Evolutionary conservation across 148 eudicot species (phyloP), one percentile per base, ranked within the genome.

Genomic region (Mesembryanthemum crystallinum): DNA sequence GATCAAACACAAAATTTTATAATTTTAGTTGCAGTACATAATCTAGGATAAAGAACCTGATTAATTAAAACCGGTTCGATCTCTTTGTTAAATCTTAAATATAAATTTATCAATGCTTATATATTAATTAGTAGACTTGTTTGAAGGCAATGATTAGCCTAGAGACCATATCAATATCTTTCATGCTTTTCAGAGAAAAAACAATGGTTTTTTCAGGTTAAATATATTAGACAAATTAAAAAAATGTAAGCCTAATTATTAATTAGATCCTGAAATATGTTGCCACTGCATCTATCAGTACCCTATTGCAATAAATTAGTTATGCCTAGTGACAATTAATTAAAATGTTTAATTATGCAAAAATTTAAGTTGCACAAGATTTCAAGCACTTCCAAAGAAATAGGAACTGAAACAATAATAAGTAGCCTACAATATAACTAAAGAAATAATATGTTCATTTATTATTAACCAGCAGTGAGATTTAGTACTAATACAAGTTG

Each of bases 131-230:
- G 69, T 60, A 25, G 61, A 77, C 7, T 47, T 30, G 58, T 45
- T 61, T 64, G 47, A 32, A 72, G 69, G 74, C 73, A 77, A 77
- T 77, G 74, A 77, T 77, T 77, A 69, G 74, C 69, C 45, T 77
- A 33, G 62, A 23, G 77, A 75, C 71, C 62, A 62, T 68, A 75
- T 75, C 77, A 74, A 24, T 64, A 24, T 64, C 33, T 70, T 29
- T 11, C 33, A 13, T 62, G 49, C 77, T 74, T 74, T 74, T 64
- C 32, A 63, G 77, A 45, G 61, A 15, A 47, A 49, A 35, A n/a
- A 33, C 33, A 32, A 3, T 24, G 14, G 14, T 37, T 60, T 27
- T 1, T 32, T 9, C 3, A 35, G 37, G 37, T 32, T 47, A 24
- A 35, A 37, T 66, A 52, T 65, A 23, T 55, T 8, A n/a, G n/a